Base-by-base conservation (phyloP, 805 yeast genomes). In the Barnettozyma botsteinii region DNA sequence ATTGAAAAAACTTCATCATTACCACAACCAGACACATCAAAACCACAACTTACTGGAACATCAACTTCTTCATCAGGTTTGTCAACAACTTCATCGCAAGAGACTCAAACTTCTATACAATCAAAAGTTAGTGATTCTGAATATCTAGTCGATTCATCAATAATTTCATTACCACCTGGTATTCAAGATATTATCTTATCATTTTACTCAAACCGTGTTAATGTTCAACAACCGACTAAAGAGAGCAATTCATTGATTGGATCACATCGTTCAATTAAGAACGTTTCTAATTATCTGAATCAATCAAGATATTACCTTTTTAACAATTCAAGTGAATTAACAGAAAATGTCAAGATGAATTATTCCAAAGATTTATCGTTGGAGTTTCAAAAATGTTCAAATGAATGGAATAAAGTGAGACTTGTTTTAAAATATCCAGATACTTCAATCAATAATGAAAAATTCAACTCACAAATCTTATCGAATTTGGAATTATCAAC, bases 371-470 rank as follows among this genome's bases (percentile, higher is more conserved):
- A 42, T 17, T 27, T 45, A 10, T 37, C 46, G 5, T 20, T 42
- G 20, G 48, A 45, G 24, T 42, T 41, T 17, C 45, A 42, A 31
- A 43, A 41, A 19, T 44, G 52, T 34, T 42, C 42, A 10, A 48
- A 32, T 24, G 38, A 38, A 23, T 39, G 41, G 40, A 43, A 38
- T 17, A 42, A 42, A 27, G 25, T 33, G n/a, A 24, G 45, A 20
- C 10, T 33, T n/a, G 12, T 21, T 4, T 38, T 35, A 13, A 24
- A 24, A 22, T 21, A 36, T 9, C 14, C 35, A 20, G 46, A 40
- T 22, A 85, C 55, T 85, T 96, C 4, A 17, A 37, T 15, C 21
- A 15, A 15, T 23, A 37, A 33, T 24, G 15, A 24, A 12, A 20
- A 37, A 15, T 19, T 31, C 6, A 37, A 37, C 20, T 20, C 25